phyloP scores from a whole-genome alignment of 2,329 filamentous ascomycete species.

The Pestalotiopsis sp. region DNA sequence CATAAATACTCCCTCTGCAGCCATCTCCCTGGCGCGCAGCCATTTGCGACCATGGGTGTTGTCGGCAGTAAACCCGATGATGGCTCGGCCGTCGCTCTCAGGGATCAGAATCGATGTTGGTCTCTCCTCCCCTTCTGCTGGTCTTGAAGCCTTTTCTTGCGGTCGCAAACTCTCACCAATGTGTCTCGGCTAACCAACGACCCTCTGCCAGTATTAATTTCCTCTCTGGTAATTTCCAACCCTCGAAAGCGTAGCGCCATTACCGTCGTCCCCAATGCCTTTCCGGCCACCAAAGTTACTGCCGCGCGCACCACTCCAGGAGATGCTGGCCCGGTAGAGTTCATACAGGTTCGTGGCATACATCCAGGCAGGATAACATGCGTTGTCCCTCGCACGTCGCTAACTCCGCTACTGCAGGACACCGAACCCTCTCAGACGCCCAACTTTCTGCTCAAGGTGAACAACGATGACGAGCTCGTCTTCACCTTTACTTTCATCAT shows the following conservation, averaged over 20 bases:
- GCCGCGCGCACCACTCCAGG: slow-evolving; percentile 73
- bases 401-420: slow-evolving; percentile 60
- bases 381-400: slow-evolving; percentile 15
- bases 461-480: slow-evolving; percentile 87
- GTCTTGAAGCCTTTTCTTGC: background rate
- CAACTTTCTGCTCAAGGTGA: slow-evolving; percentile 82
- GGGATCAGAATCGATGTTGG: slow-evolving; percentile 91
- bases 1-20: slow-evolving; percentile 17
- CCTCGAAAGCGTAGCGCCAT: slow-evolving; percentile 77
- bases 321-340: slow-evolving; percentile 82
- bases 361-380: slow-evolving; percentile 17
- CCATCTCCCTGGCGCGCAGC: slow-evolving; percentile 29
- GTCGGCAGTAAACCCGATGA: slow-evolving; percentile 89
- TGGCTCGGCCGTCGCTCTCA: slow-evolving; percentile 76
- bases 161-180: background rate
- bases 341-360: slow-evolving; percentile 73
- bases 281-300: slow-evolving; percentile 78
- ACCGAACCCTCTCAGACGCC: slow-evolving; percentile 68
- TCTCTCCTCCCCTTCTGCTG: slow-evolving; percentile 27
- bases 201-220: slow-evolving; percentile 73
- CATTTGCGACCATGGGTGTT: slow-evolving; percentile 76
- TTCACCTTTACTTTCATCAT: slow-evolving; percentile 94
- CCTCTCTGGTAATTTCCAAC: slow-evolving; percentile 81
- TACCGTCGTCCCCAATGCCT: slow-evolving; percentile 82
- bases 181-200: background rate